These are phyloP conservation scores for Aspergillus fructus DNA, from an alignment of 2,329 filamentous ascomycete species.

Conservation along the genomic window DNA sequence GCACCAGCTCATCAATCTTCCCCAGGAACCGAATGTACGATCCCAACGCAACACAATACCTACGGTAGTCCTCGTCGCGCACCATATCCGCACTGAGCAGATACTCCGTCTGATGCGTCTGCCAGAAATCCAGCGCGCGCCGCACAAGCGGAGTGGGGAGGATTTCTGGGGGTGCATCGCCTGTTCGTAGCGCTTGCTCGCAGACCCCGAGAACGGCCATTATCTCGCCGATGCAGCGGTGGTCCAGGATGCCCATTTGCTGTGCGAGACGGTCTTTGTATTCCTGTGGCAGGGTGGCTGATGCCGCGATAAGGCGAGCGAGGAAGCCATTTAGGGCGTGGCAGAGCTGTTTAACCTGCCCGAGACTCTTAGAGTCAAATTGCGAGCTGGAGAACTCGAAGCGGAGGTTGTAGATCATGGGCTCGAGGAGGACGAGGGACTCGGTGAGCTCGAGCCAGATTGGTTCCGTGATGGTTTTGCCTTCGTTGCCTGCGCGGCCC, in stretches of 20 bases:
- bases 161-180: slow-evolving; percentile 49
- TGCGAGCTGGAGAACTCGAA: slow-evolving; percentile 42
- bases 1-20: slow-evolving; percentile 46
- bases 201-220: slow-evolving; percentile 52
- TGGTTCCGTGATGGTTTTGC: slow-evolving; percentile 28
- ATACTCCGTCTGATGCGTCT: slow-evolving; percentile 19
- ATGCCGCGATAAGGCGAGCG: slow-evolving; percentile 36
- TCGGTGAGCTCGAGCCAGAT: slow-evolving; percentile 35
- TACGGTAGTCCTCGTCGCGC: slow-evolving; percentile 45
- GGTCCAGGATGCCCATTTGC: slow-evolving; percentile 43
- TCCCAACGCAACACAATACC: slow-evolving; percentile 49
- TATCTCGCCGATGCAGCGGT: slow-evolving; percentile 48
- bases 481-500: slow-evolving; percentile 28
- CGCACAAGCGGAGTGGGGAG: slow-evolving; percentile 49
- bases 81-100: slow-evolving; percentile 33
- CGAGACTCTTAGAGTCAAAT: slow-evolving; percentile 36
- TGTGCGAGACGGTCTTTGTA: slow-evolving; percentile 43
- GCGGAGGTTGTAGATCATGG: slow-evolving; percentile 34
- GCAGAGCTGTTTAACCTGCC: slow-evolving; percentile 32
- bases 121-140: slow-evolving; percentile 32
- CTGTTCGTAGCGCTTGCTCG: slow-evolving; percentile 50
- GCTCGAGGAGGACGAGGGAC: slow-evolving; percentile 31
- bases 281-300: slow-evolving; percentile 35
- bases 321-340: slow-evolving; percentile 35
- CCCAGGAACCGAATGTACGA: slow-evolving; percentile 47